Conservation (phyloP, 2,329 filamentous ascomycete genomes). For the Blastomyces parvus region DNA sequence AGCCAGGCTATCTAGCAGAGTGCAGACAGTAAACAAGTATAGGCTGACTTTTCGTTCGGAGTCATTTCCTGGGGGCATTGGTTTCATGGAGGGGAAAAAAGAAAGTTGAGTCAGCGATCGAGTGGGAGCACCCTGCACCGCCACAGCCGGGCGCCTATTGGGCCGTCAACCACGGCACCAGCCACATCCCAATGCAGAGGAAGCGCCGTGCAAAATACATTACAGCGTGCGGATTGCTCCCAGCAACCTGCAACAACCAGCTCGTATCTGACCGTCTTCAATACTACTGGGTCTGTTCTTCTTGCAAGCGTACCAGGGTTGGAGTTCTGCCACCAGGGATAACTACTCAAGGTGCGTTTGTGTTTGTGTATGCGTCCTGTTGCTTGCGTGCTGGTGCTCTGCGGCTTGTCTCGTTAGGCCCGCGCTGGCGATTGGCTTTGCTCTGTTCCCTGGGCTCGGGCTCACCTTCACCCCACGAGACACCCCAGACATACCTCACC, state of each 20-base stretch:
- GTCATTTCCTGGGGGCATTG: no score
- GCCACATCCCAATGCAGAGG: background rate
- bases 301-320: background rate
- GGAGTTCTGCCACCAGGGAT: background rate
- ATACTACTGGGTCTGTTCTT: background rate
- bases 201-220: background rate
- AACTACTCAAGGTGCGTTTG: background rate
- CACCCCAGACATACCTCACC: conserved; percentile 4
- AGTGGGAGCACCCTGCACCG: background rate
- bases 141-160: background rate
- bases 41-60: background rate
- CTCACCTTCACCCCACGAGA: conserved; percentile 6
- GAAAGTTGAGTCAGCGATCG: background rate
- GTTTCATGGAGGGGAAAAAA: background rate
- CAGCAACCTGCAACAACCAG: background rate
- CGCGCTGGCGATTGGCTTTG: background rate
- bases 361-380: background rate
- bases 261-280: background rate
- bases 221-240: background rate
- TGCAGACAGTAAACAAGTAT: background rate
- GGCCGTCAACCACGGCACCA: background rate
- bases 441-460: background rate
- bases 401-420: background rate
- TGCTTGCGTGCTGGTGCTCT: background rate
- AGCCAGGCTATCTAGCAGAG: background rate